Conservation (phyloP, 805 yeast species). For the Blastobotrys attinorum region DNA sequence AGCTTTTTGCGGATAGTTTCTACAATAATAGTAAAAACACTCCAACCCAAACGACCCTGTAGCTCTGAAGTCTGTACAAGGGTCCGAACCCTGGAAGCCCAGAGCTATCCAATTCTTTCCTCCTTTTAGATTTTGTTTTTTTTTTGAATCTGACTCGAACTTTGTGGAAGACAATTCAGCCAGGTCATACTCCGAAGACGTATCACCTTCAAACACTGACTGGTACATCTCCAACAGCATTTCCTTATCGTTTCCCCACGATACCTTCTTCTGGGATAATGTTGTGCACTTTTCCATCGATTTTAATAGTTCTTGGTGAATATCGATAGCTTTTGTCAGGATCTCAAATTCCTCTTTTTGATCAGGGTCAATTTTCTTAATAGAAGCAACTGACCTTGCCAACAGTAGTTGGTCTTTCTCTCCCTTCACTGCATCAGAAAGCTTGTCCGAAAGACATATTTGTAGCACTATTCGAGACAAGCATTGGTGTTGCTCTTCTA, state of each 20-base stretch:
- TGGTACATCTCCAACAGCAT: constrained; percentile 7
- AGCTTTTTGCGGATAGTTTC: constrained; percentile 9
- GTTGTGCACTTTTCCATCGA: not conserved
- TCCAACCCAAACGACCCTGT: constrained; percentile 25
- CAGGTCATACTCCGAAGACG: no score
- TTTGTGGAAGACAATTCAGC: not conserved
- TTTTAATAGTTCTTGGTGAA: not conserved
- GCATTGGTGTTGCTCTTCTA: not conserved
- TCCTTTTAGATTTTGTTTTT: constrained; percentile 5
- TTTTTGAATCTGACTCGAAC: not conserved
- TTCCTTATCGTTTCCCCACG: constrained; percentile 4
- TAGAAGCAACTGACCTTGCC: constrained; percentile 1
- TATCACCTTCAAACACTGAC: constrained; percentile 4
- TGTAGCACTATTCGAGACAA: not conserved
- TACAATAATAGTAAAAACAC: constrained; percentile 20
- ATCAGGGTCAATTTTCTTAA: constrained; percentile 2
- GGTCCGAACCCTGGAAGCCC: constrained; percentile 34
- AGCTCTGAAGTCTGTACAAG: constrained; percentile 32
- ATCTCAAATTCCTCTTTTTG: not conserved
- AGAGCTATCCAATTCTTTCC: constrained; percentile 28
- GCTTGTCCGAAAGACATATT: not conserved
- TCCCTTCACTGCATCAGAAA: not conserved
- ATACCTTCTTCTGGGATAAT: not conserved
- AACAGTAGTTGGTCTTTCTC: not conserved
- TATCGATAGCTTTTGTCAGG: not conserved